Evolutionary conservation across 306 rosid species (phyloP), one percentile per base, ranked within the genome.

Genomic region (Cucumis melo): DNA sequence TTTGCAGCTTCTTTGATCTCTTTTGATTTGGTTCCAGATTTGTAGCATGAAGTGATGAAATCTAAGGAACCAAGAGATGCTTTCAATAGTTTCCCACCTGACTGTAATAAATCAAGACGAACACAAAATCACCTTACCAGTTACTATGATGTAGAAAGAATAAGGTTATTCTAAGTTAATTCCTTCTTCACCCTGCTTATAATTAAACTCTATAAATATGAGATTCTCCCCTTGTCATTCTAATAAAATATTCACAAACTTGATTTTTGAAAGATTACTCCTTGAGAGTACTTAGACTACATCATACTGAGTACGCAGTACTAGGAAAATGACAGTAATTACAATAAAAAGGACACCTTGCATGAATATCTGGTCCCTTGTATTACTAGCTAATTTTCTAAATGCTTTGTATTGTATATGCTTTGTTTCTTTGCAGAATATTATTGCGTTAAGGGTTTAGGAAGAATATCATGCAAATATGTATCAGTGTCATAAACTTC

Each of bases 21-120:
- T 79, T 82, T 78, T 59, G 87, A 85, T 76, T 88, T 93, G 55
- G 79, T 86, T 79, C 90, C 85, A 8, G 95, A 85, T 82, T 80
- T 85, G 85, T 88, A 88, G 32, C 83, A 86, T 42, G 98, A 93
- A 55, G 96, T 90, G 74, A 93, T 87, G 82, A 93, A 93, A 89
- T 93, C 98, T 53, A 94, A 87, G 72, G 97, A 94, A 73, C 97
- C 98, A 82, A 94, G 97, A 53, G 96, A 86, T 13, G 98, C 97
- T 78, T 85, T 84, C 79, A 91, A 81, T 63, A 85, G 85, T 81
- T 87, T 85, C 61, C 80, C 85, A 46, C 87, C 88, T 74, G 90
- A 84, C 97, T 89, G 80, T 81, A 91, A 80, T 65, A 16, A 83
- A 83, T 14, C 81, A 83, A 80, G 70, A 81, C 12, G 74, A 81